Conservation (phyloP, 257 asterid species). For the Prunella vulgaris region DNA sequence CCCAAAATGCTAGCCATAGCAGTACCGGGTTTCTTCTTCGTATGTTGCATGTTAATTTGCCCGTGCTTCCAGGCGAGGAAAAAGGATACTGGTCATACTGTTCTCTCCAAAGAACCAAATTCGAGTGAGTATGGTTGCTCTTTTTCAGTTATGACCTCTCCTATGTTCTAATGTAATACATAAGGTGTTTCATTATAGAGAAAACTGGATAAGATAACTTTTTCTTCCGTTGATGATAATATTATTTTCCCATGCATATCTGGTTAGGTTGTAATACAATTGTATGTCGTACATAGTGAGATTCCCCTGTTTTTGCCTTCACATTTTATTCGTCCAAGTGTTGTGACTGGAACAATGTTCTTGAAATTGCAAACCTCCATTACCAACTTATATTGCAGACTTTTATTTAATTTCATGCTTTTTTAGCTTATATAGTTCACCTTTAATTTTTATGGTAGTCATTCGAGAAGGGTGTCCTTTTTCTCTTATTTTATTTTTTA, state of each 20-base stretch:
- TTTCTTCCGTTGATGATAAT: too few species aligned
- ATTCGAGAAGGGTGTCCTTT: not conserved
- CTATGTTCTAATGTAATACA: not conserved
- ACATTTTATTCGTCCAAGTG: not conserved
- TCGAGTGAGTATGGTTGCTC: conserved; percentile 56
- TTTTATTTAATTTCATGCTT: not conserved
- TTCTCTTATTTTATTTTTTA: not conserved
- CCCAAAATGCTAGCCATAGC: conserved; percentile 61
- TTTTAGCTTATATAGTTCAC: not conserved
- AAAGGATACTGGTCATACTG: conserved; percentile 47
- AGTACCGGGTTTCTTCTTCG: conserved; percentile 56
- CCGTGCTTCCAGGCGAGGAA: conserved; percentile 85
- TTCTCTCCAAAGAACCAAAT: conserved; percentile 59
- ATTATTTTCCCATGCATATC: not conserved
- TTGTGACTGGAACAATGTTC: not conserved
- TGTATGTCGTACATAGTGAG: not conserved
- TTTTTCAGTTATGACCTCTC: not conserved
- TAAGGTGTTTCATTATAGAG: not conserved
- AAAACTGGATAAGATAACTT: not conserved
- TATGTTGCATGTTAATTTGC: conserved; percentile 69
- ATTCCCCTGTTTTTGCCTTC: not conserved
- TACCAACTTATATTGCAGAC: not conserved
- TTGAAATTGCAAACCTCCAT: not conserved
- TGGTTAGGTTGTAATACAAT: not conserved
- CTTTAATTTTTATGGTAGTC: not conserved